Evolutionary conservation across 1,284 basidiomycete genomes (phyloP).

Genomic region (Heterobasidion irregulare): DNA sequence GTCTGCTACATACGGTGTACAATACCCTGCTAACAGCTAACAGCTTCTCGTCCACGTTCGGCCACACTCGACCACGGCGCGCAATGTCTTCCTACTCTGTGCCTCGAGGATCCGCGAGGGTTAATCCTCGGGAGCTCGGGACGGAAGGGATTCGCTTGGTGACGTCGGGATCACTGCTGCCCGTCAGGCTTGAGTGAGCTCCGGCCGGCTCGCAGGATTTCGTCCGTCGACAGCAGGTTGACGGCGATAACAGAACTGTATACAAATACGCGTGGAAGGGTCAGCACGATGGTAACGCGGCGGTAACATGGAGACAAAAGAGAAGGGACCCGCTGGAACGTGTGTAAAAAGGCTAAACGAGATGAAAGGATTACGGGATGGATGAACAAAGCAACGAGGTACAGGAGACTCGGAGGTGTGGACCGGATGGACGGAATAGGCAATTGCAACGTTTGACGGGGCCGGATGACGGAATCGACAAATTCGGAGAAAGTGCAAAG

Average conservation of each 20-base stretch:
- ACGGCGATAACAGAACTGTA: slow-evolving; percentile 93
- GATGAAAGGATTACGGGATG: background rate
- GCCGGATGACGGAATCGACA: slow-evolving; percentile 1
- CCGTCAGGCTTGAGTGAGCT: slow-evolving; percentile 82
- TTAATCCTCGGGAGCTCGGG: background rate
- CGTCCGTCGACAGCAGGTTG: slow-evolving; percentile 92
- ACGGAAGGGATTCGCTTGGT: background rate
- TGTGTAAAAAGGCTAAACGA: background rate
- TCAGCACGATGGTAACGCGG: background rate
- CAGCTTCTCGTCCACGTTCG: background rate
- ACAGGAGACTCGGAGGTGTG: background rate
- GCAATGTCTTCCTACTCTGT: background rate
- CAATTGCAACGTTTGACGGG: background rate
- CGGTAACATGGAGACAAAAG: background rate
- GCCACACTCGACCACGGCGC: background rate
- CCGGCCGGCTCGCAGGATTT: slow-evolving; percentile 90
- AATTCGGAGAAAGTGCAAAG: background rate
- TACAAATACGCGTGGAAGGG: slow-evolving; percentile 5
- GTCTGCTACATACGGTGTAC: no score
- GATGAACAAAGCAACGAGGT: background rate
- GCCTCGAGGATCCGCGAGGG: background rate
- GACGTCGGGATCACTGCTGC: slow-evolving; percentile 33
- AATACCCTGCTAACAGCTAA: no score
- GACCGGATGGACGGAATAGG: background rate
- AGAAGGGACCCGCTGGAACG: background rate